Evolutionary conservation across 192 early-diverging fungal species (phyloP), one percentile per base, ranked within the genome.

Genomic region (Piromyces finnis): DNA sequence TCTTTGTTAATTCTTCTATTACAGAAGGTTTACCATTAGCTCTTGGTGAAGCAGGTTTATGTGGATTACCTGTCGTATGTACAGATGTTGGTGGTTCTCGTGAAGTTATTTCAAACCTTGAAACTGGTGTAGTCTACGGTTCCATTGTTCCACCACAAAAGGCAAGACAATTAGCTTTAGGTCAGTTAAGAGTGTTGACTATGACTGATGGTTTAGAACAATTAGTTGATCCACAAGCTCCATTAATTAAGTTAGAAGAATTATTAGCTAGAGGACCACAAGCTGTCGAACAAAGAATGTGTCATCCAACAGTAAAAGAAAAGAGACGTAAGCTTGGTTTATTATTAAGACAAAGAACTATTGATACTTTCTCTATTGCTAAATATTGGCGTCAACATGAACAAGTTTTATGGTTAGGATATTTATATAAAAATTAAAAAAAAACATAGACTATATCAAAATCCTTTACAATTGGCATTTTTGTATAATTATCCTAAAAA

Each of bases 1-100:
- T 87, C 13, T 87, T 87, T 83, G 86, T 87, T 81, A 87, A 87
- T 78, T 87, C 85, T 29, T 87, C 86, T 11, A 86, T 84, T 29
- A 84, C 84, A 9, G 84, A 84, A 82, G 84, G 84, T 27, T 79
- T 84, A 26, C 84, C 84, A 35, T 77, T 84, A 28, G 84, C 84
- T 16, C 77, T 84, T 28, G 84, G 84, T 28, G 84, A 84, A 79
- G 84, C 84, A 26, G 84, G 84, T 29, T 79, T 84, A 28, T 84
- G 84, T 59, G 84, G 84, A 30, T 79, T 84, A 32, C 84, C 84
- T 3, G 84, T 84, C 0, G 84, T 84, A 29, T 84, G 84, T 78
- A 84, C 84, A 37, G 84, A 84, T 78, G 84, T 84, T 13, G 84
- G 84, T 17, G 84, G 84, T 18, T 82, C 81, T 27, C 37, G 84